Percentiles rank a stretch among this genome's conserved stretches.
Evolutionary conservation across 495 filamentous ascomycete genomes (phyloP).

Genomic region (Trichoderma asperelloides): DNA sequence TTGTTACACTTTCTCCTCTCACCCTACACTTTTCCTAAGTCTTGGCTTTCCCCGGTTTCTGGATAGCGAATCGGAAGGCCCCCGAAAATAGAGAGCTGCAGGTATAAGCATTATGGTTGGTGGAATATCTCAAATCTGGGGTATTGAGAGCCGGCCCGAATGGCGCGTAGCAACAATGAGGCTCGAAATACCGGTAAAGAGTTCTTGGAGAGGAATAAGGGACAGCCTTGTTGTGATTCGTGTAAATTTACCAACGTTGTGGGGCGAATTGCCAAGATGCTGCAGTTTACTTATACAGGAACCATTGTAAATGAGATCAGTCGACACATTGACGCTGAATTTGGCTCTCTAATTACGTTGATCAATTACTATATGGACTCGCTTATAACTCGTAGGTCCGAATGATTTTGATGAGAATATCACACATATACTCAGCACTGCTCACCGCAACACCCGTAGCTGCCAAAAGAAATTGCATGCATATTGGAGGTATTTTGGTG

Average conservation of each 20-base stretch:
- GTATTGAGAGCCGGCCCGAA: conserved; percentile 4
- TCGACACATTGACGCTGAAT: not conserved
- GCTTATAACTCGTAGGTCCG: not conserved
- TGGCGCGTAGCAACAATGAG: not conserved
- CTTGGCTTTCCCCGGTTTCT: not conserved
- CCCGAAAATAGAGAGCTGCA: not conserved
- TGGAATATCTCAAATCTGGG: conserved; percentile 2
- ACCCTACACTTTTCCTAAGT: not conserved
- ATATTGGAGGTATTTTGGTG: not conserved
- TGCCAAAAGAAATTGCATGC: not conserved
- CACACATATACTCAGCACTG: not conserved
- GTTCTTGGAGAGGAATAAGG: not conserved
- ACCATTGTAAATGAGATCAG: not conserved
- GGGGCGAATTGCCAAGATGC: not conserved
- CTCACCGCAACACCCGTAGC: too few species aligned
- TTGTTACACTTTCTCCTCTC: not conserved
- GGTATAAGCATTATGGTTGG: not conserved
- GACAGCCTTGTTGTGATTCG: not conserved
- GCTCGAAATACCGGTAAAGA: not conserved
- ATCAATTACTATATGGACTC: not conserved
- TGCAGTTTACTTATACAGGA: not conserved
- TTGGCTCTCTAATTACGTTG: not conserved
- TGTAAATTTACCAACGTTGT: not conserved
- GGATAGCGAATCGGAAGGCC: conserved; percentile 2
- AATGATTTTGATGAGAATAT: not conserved